Conservation (phyloP, 495 filamentous ascomycete genomes). For the Trypethelium eluteriae region DNA sequence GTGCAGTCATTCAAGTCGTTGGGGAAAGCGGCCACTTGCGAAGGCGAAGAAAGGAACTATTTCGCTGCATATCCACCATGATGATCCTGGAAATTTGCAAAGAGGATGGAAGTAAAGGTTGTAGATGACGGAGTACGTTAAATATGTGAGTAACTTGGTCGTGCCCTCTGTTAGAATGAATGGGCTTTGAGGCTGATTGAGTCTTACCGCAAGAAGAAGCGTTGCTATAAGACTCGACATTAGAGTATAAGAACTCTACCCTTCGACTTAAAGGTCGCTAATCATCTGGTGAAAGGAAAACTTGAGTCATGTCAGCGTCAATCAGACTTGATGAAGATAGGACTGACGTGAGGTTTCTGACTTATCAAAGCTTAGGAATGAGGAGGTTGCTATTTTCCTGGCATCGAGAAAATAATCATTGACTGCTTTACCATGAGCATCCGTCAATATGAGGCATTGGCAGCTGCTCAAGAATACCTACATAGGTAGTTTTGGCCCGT, state of each 20-base stretch:
- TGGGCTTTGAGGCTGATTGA: neutral
- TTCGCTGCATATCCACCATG: neutral
- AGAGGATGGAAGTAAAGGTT: slow-evolving; percentile 8
- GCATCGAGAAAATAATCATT: neutral
- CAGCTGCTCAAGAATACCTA: too few species aligned
- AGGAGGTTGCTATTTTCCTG: neutral
- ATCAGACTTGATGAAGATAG: too few species aligned
- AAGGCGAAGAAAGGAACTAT: slow-evolving; percentile 10
- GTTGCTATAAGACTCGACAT: neutral
- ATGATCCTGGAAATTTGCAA: neutral
- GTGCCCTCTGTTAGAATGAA: neutral
- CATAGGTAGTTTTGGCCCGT: too few species aligned
- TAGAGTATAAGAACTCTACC: neutral
- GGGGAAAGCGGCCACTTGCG: slow-evolving; percentile 23
- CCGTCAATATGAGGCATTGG: too few species aligned
- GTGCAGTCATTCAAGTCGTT: slow-evolving; percentile 28
- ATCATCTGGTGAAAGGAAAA: neutral
- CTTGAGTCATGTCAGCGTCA: too few species aligned
- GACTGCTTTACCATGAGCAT: too few species aligned
- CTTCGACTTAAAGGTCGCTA: neutral
- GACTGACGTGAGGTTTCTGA: too few species aligned
- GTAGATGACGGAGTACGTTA: neutral
- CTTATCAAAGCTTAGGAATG: neutral
- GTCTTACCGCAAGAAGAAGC: neutral
- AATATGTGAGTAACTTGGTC: neutral